Conservation (phyloP, 768 basidiomycete species). For the Daedaleopsis nitida region DNA sequence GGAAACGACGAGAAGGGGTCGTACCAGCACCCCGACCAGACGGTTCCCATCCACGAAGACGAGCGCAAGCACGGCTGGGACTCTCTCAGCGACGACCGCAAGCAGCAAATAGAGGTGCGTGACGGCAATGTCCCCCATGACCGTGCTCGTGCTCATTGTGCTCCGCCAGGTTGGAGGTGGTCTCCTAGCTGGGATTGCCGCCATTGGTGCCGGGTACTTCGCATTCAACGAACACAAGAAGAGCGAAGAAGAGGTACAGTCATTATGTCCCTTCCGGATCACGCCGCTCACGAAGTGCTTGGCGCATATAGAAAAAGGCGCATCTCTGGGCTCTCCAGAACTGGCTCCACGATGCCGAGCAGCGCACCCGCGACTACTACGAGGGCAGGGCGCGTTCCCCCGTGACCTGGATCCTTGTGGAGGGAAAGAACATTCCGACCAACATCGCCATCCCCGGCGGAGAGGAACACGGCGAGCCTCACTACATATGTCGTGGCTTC, state of each 20-base stretch:
- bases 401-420: conserved; percentile 61
- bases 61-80: conserved; percentile 59
- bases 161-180: conserved; percentile 62
- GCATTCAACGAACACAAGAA: conserved; percentile 61
- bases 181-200: conserved; percentile 53
- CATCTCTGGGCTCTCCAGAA: conserved; percentile 49
- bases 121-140: neutral
- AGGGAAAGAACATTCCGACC: conserved; percentile 60
- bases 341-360: conserved; percentile 61
- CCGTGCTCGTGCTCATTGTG: neutral
- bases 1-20: conserved; percentile 17
- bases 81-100: conserved; percentile 53
- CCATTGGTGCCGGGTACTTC: conserved; percentile 49
- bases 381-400: conserved; percentile 46
- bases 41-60: conserved; percentile 40
- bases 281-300: neutral
- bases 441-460: conserved; percentile 58
- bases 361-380: conserved; percentile 52
- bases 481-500: conserved; percentile 65
- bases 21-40: conserved; percentile 30
- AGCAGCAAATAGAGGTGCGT: conserved; percentile 59
- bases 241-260: conserved; percentile 56
- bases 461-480: conserved; percentile 48
- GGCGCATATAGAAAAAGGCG: conserved; percentile 46
- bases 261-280: neutral